Percentiles rank a stretch among this genome's conserved stretches.
Conservation (phyloP, 2,329 filamentous ascomycete genomes). For the Metarhizium brunneum region DNA sequence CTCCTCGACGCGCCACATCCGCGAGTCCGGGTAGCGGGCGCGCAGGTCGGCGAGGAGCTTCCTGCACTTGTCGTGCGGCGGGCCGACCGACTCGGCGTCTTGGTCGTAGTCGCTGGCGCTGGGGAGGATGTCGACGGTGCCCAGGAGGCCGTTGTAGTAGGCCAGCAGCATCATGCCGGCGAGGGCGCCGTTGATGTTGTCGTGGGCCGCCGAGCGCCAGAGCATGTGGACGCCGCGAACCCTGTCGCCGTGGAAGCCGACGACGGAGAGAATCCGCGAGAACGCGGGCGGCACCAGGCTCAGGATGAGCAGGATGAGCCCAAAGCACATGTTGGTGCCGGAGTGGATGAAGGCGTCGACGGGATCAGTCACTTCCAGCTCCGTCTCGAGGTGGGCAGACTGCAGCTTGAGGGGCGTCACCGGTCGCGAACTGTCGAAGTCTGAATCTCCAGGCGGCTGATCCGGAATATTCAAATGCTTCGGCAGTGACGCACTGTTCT, state of each 20-base stretch:
- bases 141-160: conserved; percentile 82
- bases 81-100: conserved; percentile 54
- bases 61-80: conserved; percentile 60
- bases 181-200: conserved; percentile 88
- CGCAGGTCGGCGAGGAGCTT: conserved; percentile 66
- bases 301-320: conserved; percentile 75
- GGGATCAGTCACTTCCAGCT: conserved; percentile 56
- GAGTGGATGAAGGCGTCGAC: conserved; percentile 86
- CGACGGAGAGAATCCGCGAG: conserved; percentile 73
- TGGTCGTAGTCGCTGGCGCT: conserved; percentile 41
- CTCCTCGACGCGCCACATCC: conserved; percentile 84
- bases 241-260: conserved; percentile 86
- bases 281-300: conserved; percentile 90
- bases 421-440: conserved; percentile 3
- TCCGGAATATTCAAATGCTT: conserved; percentile 11
- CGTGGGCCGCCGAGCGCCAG: conserved; percentile 79
- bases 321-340: conserved; percentile 82
- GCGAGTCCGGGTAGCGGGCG: conserved; percentile 66
- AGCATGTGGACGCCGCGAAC: conserved; percentile 75
- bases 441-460: conserved; percentile 12
- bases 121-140: conserved; percentile 80
- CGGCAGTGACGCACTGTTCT: conserved; percentile 10
- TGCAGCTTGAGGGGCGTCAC: conserved; percentile 13
- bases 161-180: conserved; percentile 71
- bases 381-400: conserved; percentile 45